Evolutionary conservation across 352 stramenopile species (phyloP).

Genomic region (Globisporangium ultimum): DNA sequence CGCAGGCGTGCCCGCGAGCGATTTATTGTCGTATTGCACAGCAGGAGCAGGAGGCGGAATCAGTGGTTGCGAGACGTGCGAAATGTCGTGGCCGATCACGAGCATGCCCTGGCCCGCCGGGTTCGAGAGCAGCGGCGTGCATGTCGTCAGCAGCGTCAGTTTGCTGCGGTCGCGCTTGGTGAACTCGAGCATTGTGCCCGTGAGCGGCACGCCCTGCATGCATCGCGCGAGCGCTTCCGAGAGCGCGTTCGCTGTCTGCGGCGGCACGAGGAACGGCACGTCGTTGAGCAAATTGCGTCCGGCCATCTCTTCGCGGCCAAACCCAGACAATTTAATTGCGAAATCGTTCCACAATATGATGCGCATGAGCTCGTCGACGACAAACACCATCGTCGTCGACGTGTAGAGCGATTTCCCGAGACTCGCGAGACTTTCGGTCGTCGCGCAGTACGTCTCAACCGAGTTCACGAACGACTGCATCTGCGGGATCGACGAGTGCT

Average conservation of each 20-base stretch:
- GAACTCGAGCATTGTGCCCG: constrained; percentile 59
- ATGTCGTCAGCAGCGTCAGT: constrained; percentile 62
- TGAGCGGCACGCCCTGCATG: constrained; percentile 44
- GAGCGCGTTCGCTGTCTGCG: constrained; percentile 45
- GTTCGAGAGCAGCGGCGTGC: constrained; percentile 71
- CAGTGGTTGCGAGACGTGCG: constrained; percentile 25
- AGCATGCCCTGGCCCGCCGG: constrained; percentile 78
- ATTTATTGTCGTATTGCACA: constrained; percentile 38
- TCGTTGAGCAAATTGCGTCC: constrained; percentile 70
- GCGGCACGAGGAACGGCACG: constrained; percentile 63
- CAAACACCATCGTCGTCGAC: constrained; percentile 70
- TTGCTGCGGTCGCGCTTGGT: constrained; percentile 53
- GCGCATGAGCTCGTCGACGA: constrained; percentile 80
- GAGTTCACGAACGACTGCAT: constrained; percentile 73
- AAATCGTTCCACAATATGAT: constrained; percentile 86
- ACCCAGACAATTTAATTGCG: constrained; percentile 70
- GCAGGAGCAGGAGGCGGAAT: constrained; percentile 6
- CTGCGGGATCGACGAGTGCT: constrained; percentile 60
- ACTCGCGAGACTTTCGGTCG: constrained; percentile 72
- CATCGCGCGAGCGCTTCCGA: constrained; percentile 60
- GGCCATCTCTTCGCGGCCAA: constrained; percentile 76
- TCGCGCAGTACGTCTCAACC: constrained; percentile 74
- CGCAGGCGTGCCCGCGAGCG: constrained; percentile 49
- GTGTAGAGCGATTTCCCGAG: constrained; percentile 84
- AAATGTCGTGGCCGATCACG: constrained; percentile 71